Evolutionary conservation across 805 yeast genomes (phyloP), one percentile per base, ranked within the genome.

Genomic region (Metschnikowia colocasiae): DNA sequence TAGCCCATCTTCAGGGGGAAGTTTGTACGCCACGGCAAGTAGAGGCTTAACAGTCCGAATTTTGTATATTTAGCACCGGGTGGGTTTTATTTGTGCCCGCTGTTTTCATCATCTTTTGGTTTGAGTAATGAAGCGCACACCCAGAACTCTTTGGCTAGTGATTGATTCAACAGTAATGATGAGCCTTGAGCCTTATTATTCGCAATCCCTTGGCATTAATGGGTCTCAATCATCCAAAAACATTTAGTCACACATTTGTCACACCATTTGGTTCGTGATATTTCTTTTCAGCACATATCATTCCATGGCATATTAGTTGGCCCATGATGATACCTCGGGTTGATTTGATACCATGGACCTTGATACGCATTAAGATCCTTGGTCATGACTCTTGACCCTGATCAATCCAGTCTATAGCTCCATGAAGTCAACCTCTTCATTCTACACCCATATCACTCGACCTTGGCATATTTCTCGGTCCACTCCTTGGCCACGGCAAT

Each of bases 401-500:
- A n/a, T n/a, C n/a, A n/a, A n/a, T n/a, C n/a, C n/a, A n/a, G 7
- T 8, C 10, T 10, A 8, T 25, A 29, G 15, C 15, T 7, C 16
- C 16, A 29, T 3, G 16, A n/a, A n/a, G 8, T 5, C 32, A 29
- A 29, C 18, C 15, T 29, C 38, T 35, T 35, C 18, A 6, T 23
- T 36, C 40, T 13, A 16, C 9, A 23, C 20, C 30, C 13, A 12
- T 6, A 12, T 39, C 25, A 39, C n/a, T 27, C 42, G 26, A 15
- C 26, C 45, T 47, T 50, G 26, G 91, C 91, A 59, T 74, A 85
- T 64, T 70, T 71, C 52, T 64, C 67, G 0, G 92, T 85, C 92
- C 91, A 85, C 54, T 82, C 83, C 53, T 65, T 69, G 7, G 98
- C 99, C 19, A 85, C 90, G 12, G 70, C 78, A 45, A 90, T 83